Evolutionary conservation across 495 filamentous ascomycete species (phyloP).

Genomic region (Bathelium albidoporum): DNA sequence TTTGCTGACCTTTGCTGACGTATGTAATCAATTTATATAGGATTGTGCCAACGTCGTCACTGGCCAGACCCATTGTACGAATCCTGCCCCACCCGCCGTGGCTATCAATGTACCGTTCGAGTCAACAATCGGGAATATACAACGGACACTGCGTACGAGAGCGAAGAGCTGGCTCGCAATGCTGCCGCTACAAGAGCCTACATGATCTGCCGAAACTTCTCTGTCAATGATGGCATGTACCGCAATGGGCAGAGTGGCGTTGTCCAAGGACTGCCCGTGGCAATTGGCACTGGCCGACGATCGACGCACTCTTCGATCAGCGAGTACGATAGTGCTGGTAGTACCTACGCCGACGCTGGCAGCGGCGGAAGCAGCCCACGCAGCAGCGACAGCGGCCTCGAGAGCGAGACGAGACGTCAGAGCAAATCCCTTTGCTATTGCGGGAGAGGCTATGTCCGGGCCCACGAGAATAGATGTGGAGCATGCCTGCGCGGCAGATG

Average conservation of each 20-base stretch:
- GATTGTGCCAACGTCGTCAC: constrained; percentile 88
- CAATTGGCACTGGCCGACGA: constrained; percentile 53
- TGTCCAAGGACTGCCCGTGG: constrained; percentile 75
- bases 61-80: constrained; percentile 93
- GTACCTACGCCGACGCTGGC: constrained; percentile 18
- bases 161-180: constrained; percentile 75
- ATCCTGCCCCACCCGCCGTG: constrained; percentile 57
- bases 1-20: constrained; percentile 30
- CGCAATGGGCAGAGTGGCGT: constrained; percentile 64
- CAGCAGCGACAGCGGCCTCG: constrained; percentile 35
- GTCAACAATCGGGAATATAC: constrained; percentile 97
- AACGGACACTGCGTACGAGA: constrained; percentile 74
- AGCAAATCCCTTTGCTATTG: constrained; percentile 25
- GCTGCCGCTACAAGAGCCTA: constrained; percentile 95
- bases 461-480: constrained; percentile 19
- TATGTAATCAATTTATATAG: constrained; percentile 45
- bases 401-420: constrained; percentile 20
- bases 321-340: constrained; percentile 38
- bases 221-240: constrained; percentile 91
- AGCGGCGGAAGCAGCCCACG: constrained; percentile 51
- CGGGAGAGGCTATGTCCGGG: constrained; percentile 20
- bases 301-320: constrained; percentile 30
- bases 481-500: constrained; percentile 17
- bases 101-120: constrained; percentile 81
- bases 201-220: constrained; percentile 97